These are phyloP conservation scores for Catunica adiposa DNA, from an alignment of 2,329 filamentous ascomycete species.

Conservation along the genomic window DNA sequence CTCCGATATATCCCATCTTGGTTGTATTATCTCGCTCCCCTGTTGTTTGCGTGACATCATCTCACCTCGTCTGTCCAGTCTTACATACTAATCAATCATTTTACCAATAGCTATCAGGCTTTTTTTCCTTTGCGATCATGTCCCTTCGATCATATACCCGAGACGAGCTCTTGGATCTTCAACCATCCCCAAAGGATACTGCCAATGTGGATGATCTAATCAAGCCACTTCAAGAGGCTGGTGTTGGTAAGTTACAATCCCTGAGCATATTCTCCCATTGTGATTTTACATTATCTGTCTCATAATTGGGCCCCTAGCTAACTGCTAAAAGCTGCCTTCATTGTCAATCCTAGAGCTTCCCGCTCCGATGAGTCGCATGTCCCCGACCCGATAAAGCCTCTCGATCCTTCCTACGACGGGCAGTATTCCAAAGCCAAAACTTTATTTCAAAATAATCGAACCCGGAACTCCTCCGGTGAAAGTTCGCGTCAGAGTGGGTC, in stretches of 20 bases:
- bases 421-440: constrained; percentile 8
- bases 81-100: no score
- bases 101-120: no score
- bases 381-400: neutral
- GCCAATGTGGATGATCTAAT: constrained; percentile 11
- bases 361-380: neutral
- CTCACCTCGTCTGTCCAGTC: no score
- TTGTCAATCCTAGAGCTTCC: neutral
- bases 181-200: constrained; percentile 7
- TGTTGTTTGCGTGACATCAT: no score
- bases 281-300: neutral
- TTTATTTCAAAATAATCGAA: constrained; percentile 9
- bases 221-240: constrained; percentile 13
- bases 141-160: constrained; percentile 12
- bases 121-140: neutral
- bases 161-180: constrained; percentile 13
- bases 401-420: neutral
- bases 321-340: constrained; percentile 9
- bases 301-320: no score
- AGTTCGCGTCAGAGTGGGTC: constrained; percentile 12
- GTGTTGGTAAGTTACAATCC: constrained; percentile 12
- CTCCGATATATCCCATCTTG: no score
- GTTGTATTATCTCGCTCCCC: no score
- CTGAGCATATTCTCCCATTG: neutral
- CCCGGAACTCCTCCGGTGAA: constrained; percentile 9